Evolutionary conservation across 805 yeast genomes (phyloP), one percentile per base, ranked within the genome.

Genomic region (Metschnikowia colocasiae): DNA sequence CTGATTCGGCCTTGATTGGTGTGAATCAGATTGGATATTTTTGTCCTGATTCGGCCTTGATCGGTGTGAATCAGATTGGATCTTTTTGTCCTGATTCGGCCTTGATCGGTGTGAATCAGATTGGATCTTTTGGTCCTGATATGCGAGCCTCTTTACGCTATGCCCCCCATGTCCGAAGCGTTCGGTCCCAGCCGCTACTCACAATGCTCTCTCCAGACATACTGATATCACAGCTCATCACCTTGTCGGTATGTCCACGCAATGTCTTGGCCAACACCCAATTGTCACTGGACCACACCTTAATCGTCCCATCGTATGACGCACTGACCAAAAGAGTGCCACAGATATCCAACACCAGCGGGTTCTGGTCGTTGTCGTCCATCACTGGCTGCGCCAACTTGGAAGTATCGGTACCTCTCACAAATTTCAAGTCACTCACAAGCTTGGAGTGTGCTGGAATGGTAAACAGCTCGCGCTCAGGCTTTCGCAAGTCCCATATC

Each of bases 121-220:
- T n/a, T n/a, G n/a, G n/a, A n/a, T n/a, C n/a, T n/a, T n/a, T n/a
- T n/a, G n/a, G n/a, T n/a, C n/a, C n/a, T n/a, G n/a, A n/a, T n/a
- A n/a, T n/a, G n/a, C n/a, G n/a, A n/a, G n/a, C n/a, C n/a, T n/a
- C n/a, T n/a, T n/a, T n/a, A n/a, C 23, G 6, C 22, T 25, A 8
- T 25, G 33, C n/a, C 12, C 42, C 45, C 89, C 89, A 86, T 36
- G 86, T 45, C 59, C 85, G 86, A 3, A 89, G 74, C 6, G 87
- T 74, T 46, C 94, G 74, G 61, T 90, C 96, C 96, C 96, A 90
- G 18, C 96, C 91, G 41, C 87, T 76, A 39, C 85, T 78, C 1
- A 79, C 75, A 1, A 90, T 64, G 29, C 49, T 58, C 6, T 66
- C 56, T 6, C 75, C 76, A 46, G 73, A 68, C 1, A 53, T 46